Base-by-base conservation (phyloP, 2,329 filamentous ascomycete genomes). In the Aspergillus sclerotialis region DNA sequence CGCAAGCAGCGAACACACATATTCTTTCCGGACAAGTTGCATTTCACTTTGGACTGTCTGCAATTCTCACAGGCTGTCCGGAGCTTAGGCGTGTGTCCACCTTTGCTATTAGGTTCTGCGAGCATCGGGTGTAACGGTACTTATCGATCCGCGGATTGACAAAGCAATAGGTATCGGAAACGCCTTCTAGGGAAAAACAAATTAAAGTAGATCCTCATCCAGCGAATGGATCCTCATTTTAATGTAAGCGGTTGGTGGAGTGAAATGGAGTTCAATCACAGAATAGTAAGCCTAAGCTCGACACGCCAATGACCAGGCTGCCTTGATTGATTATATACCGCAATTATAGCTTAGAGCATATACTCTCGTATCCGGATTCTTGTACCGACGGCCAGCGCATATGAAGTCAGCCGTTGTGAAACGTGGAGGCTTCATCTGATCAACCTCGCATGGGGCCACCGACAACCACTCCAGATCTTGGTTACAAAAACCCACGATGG, bases 1-100 rank as follows among this genome's bases (percentile, higher is more conserved):
- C 58, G 59, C 21, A 56, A 48, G 42, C 59, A 62, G 10, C 59
- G 56, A 25, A 54, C 53, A 43, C 59, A 62, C n/a, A 53, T 48
- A 28, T 52, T 52, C 32, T 59, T 58, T 28, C 56, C 55, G 2
- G 56, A 58, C 24, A 60, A 26, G 34, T 58, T 58, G 44, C 59
- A 62, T 44, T 61, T 61, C 28, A 62, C 59, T 36, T 62, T 62
- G 17, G 59, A 62, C 39, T 61, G 59, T 19, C 59, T 49, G 45
- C 59, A 62, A 21, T 60, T 58, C 40, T 62, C 59, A 33, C 59
- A 62, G 12, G 59, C 59, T 12, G 58, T 53, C 42, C 59, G 56
- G 13, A 61, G 54, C 38, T 59, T 59, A 24, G 57, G 57, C 31
- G 49, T 42, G 30, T 57, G 52, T 32, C 50, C 47, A 26, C 43